A percentile compares a stretch with the other conserved stretches of the same genome.
phyloP scores from a whole-genome alignment of 2,329 filamentous ascomycete species.

The Colletotrichum noveboracense region DNA sequence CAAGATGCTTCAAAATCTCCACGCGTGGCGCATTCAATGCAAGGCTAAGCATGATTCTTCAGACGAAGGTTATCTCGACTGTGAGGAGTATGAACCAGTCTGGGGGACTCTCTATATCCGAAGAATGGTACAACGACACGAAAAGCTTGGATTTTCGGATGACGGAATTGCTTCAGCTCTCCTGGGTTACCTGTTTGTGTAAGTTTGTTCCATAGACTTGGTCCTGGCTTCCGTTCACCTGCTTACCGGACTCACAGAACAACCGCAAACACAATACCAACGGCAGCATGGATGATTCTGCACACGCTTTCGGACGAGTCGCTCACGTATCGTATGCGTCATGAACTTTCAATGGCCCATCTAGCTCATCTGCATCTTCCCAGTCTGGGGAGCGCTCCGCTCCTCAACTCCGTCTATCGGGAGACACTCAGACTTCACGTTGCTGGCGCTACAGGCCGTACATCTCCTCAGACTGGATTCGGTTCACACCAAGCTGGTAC shows the following conservation, averaged over 20 bases:
- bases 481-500: neutral
- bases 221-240: neutral
- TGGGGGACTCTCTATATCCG: slow-evolving; percentile 8
- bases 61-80: neutral
- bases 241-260: neutral
- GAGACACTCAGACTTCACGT: slow-evolving; percentile 6
- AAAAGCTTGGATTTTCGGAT: slow-evolving; percentile 5
- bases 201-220: neutral
- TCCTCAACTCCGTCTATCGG: slow-evolving; percentile 13
- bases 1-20: neutral
- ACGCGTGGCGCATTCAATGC: neutral
- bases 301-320: neutral
- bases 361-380: neutral
- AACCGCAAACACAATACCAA: slow-evolving; percentile 6
- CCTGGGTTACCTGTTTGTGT: slow-evolving; percentile 18
- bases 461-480: neutral
- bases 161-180: neutral
- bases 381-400: neutral
- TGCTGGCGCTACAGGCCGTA: neutral
- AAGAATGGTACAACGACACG: slow-evolving; percentile 11
- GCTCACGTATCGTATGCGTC: neutral
- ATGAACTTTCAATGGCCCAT: neutral
- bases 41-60: neutral
- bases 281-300: slow-evolving; percentile 6
- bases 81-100: neutral